Evolutionary conservation across 371 early-diverging fungal species (phyloP).

Genomic region (Apophysomyces trapeziformis): DNA sequence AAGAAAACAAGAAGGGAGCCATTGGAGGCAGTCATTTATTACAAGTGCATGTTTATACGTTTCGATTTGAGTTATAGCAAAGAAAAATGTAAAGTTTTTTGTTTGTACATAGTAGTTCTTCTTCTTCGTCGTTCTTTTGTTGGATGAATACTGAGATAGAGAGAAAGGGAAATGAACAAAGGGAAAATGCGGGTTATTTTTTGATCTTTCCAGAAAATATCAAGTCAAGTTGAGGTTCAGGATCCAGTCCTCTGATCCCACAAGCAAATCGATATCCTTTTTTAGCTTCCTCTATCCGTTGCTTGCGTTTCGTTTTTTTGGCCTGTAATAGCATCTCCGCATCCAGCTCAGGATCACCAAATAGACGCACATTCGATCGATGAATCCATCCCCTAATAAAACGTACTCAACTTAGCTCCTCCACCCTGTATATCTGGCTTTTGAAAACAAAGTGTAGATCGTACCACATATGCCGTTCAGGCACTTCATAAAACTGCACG

Average conservation of each 20-base stretch:
- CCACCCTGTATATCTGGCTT: background rate
- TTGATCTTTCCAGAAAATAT: slow-evolving; percentile 2
- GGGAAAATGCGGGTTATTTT: background rate
- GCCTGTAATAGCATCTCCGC: slow-evolving; percentile 34
- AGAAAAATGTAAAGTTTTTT: background rate
- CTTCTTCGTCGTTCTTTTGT: background rate
- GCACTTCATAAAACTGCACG: slow-evolving; percentile 38
- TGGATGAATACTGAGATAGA: background rate
- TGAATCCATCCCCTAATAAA: slow-evolving; percentile 47
- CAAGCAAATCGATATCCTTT: slow-evolving; percentile 39
- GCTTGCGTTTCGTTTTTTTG: slow-evolving; percentile 29
- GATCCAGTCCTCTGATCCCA: slow-evolving; percentile 29
- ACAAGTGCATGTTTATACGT: background rate
- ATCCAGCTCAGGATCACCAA: slow-evolving; percentile 41
- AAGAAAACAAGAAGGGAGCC: too few relatives aligned
- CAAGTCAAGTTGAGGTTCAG: slow-evolving; percentile 19
- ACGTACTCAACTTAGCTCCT: background rate
- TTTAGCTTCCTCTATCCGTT: slow-evolving; percentile 37
- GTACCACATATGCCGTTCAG: slow-evolving; percentile 42
- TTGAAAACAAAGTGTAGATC: slow-evolving; percentile 7
- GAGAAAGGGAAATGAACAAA: background rate
- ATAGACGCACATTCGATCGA: slow-evolving; percentile 24
- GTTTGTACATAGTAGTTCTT: slow-evolving; percentile 6
- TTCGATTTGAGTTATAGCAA: background rate
- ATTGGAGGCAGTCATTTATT: background rate